Evolutionary conservation across 1,284 basidiomycete genomes (phyloP).

Genomic region (Agaricales sp.): DNA sequence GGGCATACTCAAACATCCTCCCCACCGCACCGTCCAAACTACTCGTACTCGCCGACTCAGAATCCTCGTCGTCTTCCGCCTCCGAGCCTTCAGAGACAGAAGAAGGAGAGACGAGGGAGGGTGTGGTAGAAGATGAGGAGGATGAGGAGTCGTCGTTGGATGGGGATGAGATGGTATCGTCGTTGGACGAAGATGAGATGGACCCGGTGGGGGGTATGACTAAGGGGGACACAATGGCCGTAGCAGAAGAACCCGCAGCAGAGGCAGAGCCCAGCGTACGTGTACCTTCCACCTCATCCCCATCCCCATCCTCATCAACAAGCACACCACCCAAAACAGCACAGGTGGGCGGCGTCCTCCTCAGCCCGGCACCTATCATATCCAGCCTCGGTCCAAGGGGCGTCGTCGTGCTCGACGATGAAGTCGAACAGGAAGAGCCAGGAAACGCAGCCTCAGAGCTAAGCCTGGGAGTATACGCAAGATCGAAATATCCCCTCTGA

Average conservation of each 20-base stretch:
- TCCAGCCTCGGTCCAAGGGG: no score
- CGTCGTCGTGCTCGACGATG: no score
- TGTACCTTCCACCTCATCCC: not conserved
- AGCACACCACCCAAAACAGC: no score
- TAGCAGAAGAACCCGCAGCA: not conserved
- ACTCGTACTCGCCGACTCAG: not conserved
- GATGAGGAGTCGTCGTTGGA: not conserved
- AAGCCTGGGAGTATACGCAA: constrained; percentile 10
- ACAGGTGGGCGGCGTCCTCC: not conserved
- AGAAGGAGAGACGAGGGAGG: not conserved
- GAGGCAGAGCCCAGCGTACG: not conserved
- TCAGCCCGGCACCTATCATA: not conserved
- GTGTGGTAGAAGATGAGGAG: not conserved
- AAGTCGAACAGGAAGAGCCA: no score
- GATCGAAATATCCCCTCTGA: constrained; percentile 37
- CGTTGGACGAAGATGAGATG: not conserved
- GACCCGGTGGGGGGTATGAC: not conserved
- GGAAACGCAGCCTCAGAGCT: no score
- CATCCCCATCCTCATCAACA: no score
- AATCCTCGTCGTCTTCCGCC: not conserved
- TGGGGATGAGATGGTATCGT: not conserved
- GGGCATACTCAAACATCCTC: no score
- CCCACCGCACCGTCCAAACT: no score
- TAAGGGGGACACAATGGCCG: not conserved
- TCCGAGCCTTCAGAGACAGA: not conserved